A percentile compares a stretch with the other conserved stretches of the same genome.
These are phyloP conservation scores for Oryza brachyantha DNA, from an alignment of 176 grass and related monocot species.

Conservation along the genomic window DNA sequence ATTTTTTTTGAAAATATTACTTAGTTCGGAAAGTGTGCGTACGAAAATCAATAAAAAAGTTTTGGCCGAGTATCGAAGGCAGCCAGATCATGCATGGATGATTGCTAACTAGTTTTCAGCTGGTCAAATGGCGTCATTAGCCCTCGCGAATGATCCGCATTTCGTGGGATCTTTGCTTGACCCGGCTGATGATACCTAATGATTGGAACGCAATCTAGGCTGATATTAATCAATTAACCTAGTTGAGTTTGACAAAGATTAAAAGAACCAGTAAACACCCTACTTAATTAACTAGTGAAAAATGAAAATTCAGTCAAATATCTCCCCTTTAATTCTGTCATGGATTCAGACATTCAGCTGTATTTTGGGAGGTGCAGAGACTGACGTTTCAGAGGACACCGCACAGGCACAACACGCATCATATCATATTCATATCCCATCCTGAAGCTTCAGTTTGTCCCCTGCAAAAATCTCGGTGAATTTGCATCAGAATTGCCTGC, in stretches of 20 bases:
- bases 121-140: conserved; percentile 7
- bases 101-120: not conserved
- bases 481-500: not conserved
- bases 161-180: conserved; percentile 39
- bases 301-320: not conserved
- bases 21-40: too few species aligned
- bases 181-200: conserved; percentile 1
- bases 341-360: not conserved
- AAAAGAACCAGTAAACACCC: not conserved
- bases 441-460: not conserved
- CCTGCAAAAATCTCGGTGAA: not conserved
- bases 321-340: not conserved
- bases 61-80: too few species aligned
- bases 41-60: too few species aligned
- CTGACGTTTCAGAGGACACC: not conserved
- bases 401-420: too few species aligned
- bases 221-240: not conserved
- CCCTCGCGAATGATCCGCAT: conserved; percentile 30
- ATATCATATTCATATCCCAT: not conserved
- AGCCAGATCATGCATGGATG: conserved; percentile 9
- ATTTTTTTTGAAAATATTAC: too few species aligned
- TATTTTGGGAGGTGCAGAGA: not conserved
- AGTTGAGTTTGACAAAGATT: not conserved
- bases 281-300: too few species aligned
- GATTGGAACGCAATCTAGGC: conserved; percentile 27